Evolutionary conservation across 306 rosid genomes (phyloP), one percentile per base, ranked within the genome.

Genomic region (Urtica urens): DNA sequence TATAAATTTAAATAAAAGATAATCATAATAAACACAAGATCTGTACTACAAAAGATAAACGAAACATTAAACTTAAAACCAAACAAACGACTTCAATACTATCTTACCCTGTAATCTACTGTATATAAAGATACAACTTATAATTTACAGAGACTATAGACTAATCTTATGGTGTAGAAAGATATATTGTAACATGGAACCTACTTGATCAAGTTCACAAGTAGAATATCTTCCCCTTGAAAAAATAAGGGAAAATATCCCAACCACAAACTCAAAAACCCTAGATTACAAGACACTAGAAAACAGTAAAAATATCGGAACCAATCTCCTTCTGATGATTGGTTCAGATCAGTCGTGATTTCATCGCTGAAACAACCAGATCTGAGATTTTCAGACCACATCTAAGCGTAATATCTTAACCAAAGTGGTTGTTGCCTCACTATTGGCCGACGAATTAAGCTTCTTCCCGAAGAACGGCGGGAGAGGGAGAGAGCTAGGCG

Each of bases 401-500:
- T 77, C 80, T 1, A 77, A 58, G 0, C 72, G 51, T 3, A 78
- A 31, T 14, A 66, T 66, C 29, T 63, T 66, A 2, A 68, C 54
- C 8, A 81, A 15, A 6, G 34, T 71, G 24, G 43, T 69, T 0
- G 82, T 68, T 0, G 78, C 83, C n/a, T 59, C 70, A 0, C 37
- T 55, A 3, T 27, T 58, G 23, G 8, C 49, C 1, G 31, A 3
- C 0, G 14, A 49, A 1, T 18, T 69, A 0, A 38, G 46, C 18
- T 53, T 61, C 67, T 66, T 76, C 0, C 46, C 26, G 49, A 73
- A 52, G 44, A 82, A 78, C 5, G 26, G 33, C 0, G 94, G 94
- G 0, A 82, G 16, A 16, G 94, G 92, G 5, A 80, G 57, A 0
- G 79, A 75, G 55, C 72, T 67, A 0, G 92, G 86, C 1, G 78